Evolutionary conservation across 148 eudicot species (phyloP).

Genomic region (Rhododendron simsii): DNA sequence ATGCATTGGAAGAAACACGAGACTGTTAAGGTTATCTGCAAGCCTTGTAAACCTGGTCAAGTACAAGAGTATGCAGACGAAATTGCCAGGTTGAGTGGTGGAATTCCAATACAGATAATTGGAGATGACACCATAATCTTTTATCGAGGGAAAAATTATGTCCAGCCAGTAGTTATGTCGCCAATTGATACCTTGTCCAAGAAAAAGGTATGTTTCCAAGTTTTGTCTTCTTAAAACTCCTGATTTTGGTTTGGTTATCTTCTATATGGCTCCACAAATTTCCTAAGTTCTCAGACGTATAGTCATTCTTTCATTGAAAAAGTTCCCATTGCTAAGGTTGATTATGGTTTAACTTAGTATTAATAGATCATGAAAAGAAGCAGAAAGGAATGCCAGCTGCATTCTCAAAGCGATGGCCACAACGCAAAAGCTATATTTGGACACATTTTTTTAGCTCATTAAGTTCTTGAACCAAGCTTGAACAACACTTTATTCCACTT

Average conservation of each 20-base stretch:
- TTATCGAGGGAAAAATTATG: conserved; percentile 85
- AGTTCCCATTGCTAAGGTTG: background rate
- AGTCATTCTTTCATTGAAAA: background rate
- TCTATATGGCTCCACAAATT: background rate
- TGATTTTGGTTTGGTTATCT: background rate
- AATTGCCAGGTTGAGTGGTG: conserved; percentile 88
- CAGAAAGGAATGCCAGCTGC: background rate
- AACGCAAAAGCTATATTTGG: background rate
- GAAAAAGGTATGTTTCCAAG: conserved; percentile 56
- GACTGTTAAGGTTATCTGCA: conserved; percentile 85
- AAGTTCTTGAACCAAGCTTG: background rate
- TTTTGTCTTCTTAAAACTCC: background rate
- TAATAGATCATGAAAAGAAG: background rate
- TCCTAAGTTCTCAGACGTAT: background rate
- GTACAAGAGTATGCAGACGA: conserved; percentile 72
- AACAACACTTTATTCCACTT: background rate
- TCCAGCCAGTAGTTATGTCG: conserved; percentile 89
- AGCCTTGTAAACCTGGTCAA: conserved; percentile 95
- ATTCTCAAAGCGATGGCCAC: background rate
- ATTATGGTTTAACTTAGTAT: background rate
- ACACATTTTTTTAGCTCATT: background rate
- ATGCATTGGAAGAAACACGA: conserved; percentile 99
- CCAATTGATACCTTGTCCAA: conserved; percentile 90
- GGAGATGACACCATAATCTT: conserved; percentile 84
- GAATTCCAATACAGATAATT: conserved; percentile 73